Conservation (phyloP, 2,329 filamentous ascomycete genomes). For the Fusarium veterinarium region DNA sequence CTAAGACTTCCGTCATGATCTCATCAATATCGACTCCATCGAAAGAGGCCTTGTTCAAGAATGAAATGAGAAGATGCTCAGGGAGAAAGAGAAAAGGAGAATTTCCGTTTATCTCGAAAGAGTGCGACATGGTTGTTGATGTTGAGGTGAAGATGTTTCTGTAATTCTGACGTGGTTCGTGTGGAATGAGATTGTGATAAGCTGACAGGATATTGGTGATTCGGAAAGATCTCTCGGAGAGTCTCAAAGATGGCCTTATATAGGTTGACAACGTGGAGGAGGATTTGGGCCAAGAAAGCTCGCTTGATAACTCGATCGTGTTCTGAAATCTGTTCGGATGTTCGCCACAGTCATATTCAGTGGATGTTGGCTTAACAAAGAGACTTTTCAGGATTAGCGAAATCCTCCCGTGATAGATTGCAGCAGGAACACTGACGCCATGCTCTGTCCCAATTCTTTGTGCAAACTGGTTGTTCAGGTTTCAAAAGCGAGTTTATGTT, state of each 20-base stretch:
- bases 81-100: neutral
- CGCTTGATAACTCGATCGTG: too few relatives aligned
- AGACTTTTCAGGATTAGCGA: accelerated
- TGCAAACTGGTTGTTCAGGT: neutral
- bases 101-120: neutral
- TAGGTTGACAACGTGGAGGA: neutral
- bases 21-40: neutral
- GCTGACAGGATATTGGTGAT: too few relatives aligned
- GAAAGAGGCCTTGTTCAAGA: neutral
- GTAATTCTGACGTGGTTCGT: neutral
- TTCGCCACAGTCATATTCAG: neutral
- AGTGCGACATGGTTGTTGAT: neutral
- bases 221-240: neutral
- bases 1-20: neutral
- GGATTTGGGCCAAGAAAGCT: neutral
- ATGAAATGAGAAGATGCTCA: neutral
- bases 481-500: accelerated
- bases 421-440: neutral
- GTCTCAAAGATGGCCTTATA: neutral
- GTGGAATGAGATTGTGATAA: too few relatives aligned
- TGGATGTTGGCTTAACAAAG: neutral
- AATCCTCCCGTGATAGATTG: accelerated
- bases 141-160: neutral
- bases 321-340: neutral
- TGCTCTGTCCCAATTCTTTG: accelerated